Conservation (phyloP, 2,329 filamentous ascomycete species). For the Dactylonectria macrodidyma region DNA sequence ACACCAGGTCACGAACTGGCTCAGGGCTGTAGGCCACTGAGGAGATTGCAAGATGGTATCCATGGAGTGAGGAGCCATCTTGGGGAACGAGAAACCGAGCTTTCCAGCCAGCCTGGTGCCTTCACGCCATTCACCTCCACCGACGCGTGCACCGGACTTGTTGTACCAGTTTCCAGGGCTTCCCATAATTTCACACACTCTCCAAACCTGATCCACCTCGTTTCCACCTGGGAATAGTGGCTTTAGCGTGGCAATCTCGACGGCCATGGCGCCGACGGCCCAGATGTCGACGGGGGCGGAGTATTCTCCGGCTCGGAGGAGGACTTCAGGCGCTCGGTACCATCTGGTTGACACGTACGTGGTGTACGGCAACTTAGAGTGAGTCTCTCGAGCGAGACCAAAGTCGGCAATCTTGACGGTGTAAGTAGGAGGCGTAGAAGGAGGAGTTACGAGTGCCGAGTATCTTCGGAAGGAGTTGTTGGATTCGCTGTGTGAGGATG, state of each 20-base stretch:
- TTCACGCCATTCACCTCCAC: slow-evolving; percentile 97
- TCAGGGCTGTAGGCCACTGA: slow-evolving; percentile 91
- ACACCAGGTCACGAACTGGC: slow-evolving; percentile 97
- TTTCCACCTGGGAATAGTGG: slow-evolving; percentile 97
- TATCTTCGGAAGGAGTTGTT: slow-evolving; percentile 92
- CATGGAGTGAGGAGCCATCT: slow-evolving; percentile 98
- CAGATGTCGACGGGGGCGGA: slow-evolving; percentile 98
- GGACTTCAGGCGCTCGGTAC: slow-evolving; percentile 97
- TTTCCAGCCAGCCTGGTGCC: slow-evolving; percentile 94
- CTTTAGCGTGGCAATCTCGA: slow-evolving; percentile 96
- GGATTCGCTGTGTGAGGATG: slow-evolving; percentile 86
- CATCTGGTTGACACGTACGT: slow-evolving; percentile 98
- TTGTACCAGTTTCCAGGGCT: slow-evolving; percentile 99
- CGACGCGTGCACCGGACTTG: slow-evolving; percentile 87
- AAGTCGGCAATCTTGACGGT: slow-evolving; percentile 99
- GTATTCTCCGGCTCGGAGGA: slow-evolving; percentile 94
- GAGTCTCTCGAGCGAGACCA: slow-evolving; percentile 95
- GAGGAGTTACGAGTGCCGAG: slow-evolving; percentile 92
- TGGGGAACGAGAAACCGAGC: slow-evolving; percentile 98
- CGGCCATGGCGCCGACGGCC: slow-evolving; percentile 98
- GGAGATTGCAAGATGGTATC: slow-evolving; percentile 92
- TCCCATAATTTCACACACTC: slow-evolving; percentile 99
- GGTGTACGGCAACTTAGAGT: slow-evolving; percentile 96
- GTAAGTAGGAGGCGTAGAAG: slow-evolving; percentile 92
- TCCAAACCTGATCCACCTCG: slow-evolving; percentile 99